A percentile compares a stretch with the other conserved stretches of the same genome.
Evolutionary conservation across 2,329 filamentous ascomycete genomes (phyloP).

Genomic region (Neoarthrinium moseri): DNA sequence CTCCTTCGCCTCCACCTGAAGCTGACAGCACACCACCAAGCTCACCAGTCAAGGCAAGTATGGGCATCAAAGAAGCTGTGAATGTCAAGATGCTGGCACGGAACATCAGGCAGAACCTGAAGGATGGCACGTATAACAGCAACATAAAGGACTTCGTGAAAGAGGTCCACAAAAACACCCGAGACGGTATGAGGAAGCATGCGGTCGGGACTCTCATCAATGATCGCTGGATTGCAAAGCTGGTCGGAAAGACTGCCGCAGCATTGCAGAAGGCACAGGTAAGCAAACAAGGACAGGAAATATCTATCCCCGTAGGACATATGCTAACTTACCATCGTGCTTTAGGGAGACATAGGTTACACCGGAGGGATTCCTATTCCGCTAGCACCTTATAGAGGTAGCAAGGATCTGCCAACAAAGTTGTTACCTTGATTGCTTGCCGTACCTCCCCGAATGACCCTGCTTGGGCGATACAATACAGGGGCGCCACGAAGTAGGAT

Average conservation of each 20-base stretch:
- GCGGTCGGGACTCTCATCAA: slow-evolving; percentile 45
- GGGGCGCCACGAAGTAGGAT: no score
- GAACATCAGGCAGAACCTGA: slow-evolving; percentile 17
- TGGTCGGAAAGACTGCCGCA: slow-evolving; percentile 41
- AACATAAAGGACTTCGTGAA: slow-evolving; percentile 5
- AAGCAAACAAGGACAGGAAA: neutral
- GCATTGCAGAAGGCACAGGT: slow-evolving; percentile 4
- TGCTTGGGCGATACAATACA: no score
- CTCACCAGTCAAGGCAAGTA: neutral
- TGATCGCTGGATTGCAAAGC: slow-evolving; percentile 52
- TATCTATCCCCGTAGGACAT: neutral
- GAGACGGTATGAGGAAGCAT: slow-evolving; percentile 45
- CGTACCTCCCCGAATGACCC: no score
- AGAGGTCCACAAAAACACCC: slow-evolving; percentile 26
- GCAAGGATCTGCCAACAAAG: slow-evolving; percentile 1
- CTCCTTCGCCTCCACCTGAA: slow-evolving; percentile 3
- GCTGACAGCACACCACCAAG: neutral
- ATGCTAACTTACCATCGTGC: neutral
- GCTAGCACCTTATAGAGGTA: slow-evolving; percentile 4
- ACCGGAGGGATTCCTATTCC: slow-evolving; percentile 4
- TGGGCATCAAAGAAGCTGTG: slow-evolving; percentile 8
- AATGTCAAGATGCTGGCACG: slow-evolving; percentile 5
- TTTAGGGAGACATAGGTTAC: slow-evolving; percentile 4
- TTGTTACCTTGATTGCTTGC: slow-evolving; percentile 2
- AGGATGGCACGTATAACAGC: slow-evolving; percentile 24